Evolutionary conservation across 78 protist species (phyloP).

Genomic region (Dictyostelium citrinum): DNA sequence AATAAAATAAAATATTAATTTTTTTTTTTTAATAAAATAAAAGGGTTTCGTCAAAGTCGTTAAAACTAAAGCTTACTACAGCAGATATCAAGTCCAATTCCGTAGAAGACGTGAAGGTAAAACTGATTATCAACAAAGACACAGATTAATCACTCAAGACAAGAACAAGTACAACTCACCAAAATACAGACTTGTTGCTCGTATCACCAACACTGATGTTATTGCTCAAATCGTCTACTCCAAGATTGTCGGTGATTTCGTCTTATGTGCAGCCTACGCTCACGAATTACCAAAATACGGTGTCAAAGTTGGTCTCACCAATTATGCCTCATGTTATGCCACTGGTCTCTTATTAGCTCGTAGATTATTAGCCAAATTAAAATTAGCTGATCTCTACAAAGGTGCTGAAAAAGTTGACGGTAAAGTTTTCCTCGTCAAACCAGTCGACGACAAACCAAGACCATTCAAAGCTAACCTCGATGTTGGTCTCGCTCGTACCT

Average conservation of each 20-base stretch:
- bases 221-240: conserved; percentile 95
- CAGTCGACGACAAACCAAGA: conserved; percentile 82
- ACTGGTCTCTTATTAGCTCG: conserved; percentile 99
- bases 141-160: conserved; percentile 93
- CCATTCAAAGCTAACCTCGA: conserved; percentile 98
- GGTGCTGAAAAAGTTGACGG: conserved; percentile 89
- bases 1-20: no score
- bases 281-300: conserved; percentile 97
- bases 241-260: conserved; percentile 94
- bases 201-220: conserved; percentile 95
- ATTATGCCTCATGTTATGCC: conserved; percentile 98
- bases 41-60: conserved; percentile 95
- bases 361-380: conserved; percentile 92
- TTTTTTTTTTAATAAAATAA: neutral
- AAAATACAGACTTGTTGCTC: conserved; percentile 98
- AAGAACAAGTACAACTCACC: conserved; percentile 98
- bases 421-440: conserved; percentile 83
- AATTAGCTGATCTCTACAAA: conserved; percentile 89
- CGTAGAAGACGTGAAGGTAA: conserved; percentile 95
- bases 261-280: conserved; percentile 94
- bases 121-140: conserved; percentile 99
- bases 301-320: conserved; percentile 95
- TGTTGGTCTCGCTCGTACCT: conserved; percentile 97
- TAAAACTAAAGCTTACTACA: conserved; percentile 97
- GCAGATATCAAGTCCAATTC: conserved; percentile 97